Percentiles rank a stretch among this genome's conserved stretches.
Conservation (phyloP, 768 basidiomycete species). For the Leccinum variicolor region DNA sequence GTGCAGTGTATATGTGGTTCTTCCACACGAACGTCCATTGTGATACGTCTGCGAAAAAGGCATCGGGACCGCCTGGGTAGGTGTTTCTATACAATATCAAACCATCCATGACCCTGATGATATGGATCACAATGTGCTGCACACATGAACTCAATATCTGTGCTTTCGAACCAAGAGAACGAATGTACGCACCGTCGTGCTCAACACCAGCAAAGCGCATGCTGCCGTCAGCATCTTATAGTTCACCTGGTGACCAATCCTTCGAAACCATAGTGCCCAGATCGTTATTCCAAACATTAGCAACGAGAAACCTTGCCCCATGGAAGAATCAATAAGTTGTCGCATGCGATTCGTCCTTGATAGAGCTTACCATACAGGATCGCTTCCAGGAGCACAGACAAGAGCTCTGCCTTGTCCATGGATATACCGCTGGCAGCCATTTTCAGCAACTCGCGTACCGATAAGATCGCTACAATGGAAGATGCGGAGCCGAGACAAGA, state of each 20-base stretch:
- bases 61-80: slow-evolving; percentile 17
- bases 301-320: slow-evolving; percentile 32
- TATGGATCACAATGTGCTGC: slow-evolving; percentile 28
- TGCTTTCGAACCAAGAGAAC: neutral
- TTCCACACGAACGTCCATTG: slow-evolving; percentile 31
- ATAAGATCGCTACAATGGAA: neutral
- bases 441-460: neutral
- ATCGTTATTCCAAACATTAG: slow-evolving; percentile 34
- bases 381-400: slow-evolving; percentile 12
- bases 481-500: neutral
- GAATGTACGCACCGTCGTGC: slow-evolving; percentile 24
- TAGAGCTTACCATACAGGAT: slow-evolving; percentile 17
- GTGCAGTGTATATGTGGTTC: slow-evolving; percentile 21
- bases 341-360: neutral
- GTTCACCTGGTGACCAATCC: slow-evolving; percentile 12
- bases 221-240: slow-evolving; percentile 21
- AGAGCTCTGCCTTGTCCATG: neutral
- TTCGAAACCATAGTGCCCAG: slow-evolving; percentile 17
- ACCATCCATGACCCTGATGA: slow-evolving; percentile 26
- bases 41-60: slow-evolving; percentile 28
- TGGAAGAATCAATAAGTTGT: neutral
- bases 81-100: slow-evolving; percentile 20
- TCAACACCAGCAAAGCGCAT: slow-evolving; percentile 26
- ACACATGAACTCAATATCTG: neutral
- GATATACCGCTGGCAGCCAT: neutral